A percentile compares a stretch with the other conserved stretches of the same genome.
Evolutionary conservation across 139 green algal species (phyloP).

Genomic region (Astrephomene gubernaculifera): DNA sequence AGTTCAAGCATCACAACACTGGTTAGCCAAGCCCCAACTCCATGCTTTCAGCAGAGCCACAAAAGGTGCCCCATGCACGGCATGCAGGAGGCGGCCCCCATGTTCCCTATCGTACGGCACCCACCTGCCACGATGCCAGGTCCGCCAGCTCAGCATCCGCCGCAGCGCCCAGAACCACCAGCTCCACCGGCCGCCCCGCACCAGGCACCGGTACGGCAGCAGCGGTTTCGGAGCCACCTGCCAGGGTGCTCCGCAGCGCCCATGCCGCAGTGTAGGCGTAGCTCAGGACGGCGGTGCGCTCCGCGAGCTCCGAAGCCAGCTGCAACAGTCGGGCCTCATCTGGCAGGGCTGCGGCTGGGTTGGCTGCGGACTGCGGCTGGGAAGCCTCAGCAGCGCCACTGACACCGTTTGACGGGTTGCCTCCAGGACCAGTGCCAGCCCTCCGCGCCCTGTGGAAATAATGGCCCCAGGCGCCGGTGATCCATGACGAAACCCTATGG

Average conservation of each 20-base stretch:
- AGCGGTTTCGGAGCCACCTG: neutral
- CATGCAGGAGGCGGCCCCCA: too few species aligned
- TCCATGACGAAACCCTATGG: too few species aligned
- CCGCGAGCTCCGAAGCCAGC: constrained; percentile 17
- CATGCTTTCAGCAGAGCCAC: neutral
- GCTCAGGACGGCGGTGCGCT: constrained; percentile 1
- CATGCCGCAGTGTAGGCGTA: constrained; percentile 28
- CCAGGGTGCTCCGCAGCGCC: neutral
- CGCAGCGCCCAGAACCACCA: constrained; percentile 37
- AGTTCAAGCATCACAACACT: too few species aligned
- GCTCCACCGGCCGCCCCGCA: neutral
- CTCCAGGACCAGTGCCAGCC: too few species aligned
- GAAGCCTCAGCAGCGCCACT: neutral
- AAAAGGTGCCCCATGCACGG: too few species aligned
- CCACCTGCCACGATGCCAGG: constrained; percentile 29
- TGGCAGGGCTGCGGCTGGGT: neutral
- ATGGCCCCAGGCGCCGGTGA: too few species aligned
- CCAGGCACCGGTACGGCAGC: neutral
- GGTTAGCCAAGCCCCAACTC: too few species aligned
- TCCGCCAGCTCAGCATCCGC: constrained; percentile 36
- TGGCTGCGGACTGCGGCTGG: neutral
- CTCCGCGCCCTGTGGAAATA: too few species aligned
- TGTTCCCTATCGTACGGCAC: too few species aligned
- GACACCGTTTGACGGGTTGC: too few species aligned
- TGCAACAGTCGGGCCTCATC: neutral